Conservation (phyloP, 495 filamentous ascomycete genomes). For the Paragyromitra xinjiangensis region DNA sequence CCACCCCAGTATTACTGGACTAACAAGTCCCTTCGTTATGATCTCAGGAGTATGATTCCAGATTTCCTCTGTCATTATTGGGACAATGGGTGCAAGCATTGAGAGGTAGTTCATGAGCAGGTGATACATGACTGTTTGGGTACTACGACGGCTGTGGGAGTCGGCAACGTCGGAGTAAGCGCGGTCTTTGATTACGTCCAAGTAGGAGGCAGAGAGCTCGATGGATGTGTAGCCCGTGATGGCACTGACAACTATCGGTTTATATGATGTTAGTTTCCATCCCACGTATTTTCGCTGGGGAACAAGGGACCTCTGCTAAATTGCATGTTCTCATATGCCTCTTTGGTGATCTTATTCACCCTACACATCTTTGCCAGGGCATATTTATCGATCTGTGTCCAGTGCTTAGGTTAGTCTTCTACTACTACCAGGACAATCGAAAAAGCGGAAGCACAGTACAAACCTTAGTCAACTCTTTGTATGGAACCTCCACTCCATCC, state of each 20-base stretch:
- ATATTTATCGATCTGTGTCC: constrained; percentile 69
- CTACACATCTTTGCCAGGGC: constrained; percentile 76
- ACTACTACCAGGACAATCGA: constrained; percentile 59
- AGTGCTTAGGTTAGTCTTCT: constrained; percentile 46
- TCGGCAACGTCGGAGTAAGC: constrained; percentile 79
- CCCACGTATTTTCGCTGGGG: not conserved
- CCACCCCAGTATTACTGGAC: constrained; percentile 48
- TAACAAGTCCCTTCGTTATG: constrained; percentile 61
- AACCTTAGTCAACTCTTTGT: constrained; percentile 56
- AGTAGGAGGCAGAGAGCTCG: constrained; percentile 91
- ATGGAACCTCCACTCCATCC: constrained; percentile 58
- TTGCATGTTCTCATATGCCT: constrained; percentile 73
- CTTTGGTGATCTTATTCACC: constrained; percentile 67
- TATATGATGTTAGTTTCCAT: not conserved
- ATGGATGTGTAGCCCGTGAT: constrained; percentile 81
- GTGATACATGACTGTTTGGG: constrained; percentile 74
- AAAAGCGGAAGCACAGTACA: not conserved
- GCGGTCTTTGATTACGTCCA: constrained; percentile 89
- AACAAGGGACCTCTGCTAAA: constrained; percentile 70
- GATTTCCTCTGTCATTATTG: constrained; percentile 84
- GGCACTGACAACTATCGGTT: constrained; percentile 61
- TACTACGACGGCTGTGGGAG: constrained; percentile 63
- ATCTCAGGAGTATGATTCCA: constrained; percentile 75
- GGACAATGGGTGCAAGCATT: constrained; percentile 82
- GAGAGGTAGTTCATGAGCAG: constrained; percentile 75